A percentile compares a stretch with the other conserved stretches of the same genome.
Evolutionary conservation across 192 early-diverging fungal genomes (phyloP).

Genomic region (Phycomyces nitens): DNA sequence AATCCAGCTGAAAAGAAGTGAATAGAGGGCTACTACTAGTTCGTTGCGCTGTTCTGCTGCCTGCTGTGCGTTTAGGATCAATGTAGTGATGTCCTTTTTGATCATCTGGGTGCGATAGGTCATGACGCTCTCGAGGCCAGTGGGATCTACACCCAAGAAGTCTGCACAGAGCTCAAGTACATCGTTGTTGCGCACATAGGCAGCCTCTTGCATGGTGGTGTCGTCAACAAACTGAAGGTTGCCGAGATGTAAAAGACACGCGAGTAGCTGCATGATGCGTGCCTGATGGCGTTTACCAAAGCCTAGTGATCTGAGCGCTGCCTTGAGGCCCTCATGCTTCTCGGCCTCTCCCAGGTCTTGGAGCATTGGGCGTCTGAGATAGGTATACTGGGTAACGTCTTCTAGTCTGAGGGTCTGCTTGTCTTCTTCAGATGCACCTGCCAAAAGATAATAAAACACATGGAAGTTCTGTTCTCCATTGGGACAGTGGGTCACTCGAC

Average conservation of each 20-base stretch:
- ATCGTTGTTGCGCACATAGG: constrained; percentile 72
- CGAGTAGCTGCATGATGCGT: constrained; percentile 81
- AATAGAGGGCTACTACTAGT: constrained; percentile 72
- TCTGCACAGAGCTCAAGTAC: constrained; percentile 74
- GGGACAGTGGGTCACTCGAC: constrained; percentile 60
- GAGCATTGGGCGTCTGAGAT: constrained; percentile 54
- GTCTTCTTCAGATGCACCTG: constrained; percentile 79
- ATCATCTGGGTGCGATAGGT: constrained; percentile 81
- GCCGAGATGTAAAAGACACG: constrained; percentile 83
- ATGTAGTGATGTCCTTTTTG: constrained; percentile 76
- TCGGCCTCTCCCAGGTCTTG: constrained; percentile 55
- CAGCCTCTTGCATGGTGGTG: constrained; percentile 69
- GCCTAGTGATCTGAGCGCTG: constrained; percentile 82
- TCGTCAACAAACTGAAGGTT: constrained; percentile 80
- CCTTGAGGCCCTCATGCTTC: constrained; percentile 66
- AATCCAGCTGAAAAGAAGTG: constrained; percentile 81
- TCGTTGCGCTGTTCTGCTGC: constrained; percentile 73
- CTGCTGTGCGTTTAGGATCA: constrained; percentile 70
- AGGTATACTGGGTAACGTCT: constrained; percentile 54
- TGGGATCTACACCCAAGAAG: constrained; percentile 74
- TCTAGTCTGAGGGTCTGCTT: constrained; percentile 69
- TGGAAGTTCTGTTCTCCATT: constrained; percentile 86
- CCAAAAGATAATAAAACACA: constrained; percentile 91
- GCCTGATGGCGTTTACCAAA: constrained; percentile 76
- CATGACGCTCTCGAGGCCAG: constrained; percentile 70